Conservation (phyloP, 2,329 filamentous ascomycete genomes). For the Xylariomycetidae sp. region DNA sequence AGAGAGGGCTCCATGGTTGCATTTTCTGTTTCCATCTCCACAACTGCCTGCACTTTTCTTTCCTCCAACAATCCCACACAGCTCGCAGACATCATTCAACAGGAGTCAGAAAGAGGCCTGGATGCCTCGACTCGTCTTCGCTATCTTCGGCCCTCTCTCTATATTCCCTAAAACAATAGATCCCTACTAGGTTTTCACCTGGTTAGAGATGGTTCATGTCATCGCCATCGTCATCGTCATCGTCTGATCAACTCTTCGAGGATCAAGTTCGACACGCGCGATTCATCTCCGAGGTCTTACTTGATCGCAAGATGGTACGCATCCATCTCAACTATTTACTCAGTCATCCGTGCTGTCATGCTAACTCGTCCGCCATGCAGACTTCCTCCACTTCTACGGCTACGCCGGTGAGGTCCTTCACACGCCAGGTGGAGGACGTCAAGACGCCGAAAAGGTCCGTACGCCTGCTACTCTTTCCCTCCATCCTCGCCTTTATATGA, state of each 20-base stretch:
- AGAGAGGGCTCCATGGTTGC: too few species aligned
- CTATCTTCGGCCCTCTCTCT: too few species aligned
- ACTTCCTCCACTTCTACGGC: conserved; percentile 70
- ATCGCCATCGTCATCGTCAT: too few species aligned
- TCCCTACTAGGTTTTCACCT: too few species aligned
- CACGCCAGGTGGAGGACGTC: conserved; percentile 75
- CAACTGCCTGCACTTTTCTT: too few species aligned
- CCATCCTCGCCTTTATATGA: conserved; percentile 18
- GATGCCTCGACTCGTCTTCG: too few species aligned
- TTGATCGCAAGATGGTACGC: conserved; percentile 21
- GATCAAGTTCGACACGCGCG: conserved; percentile 15
- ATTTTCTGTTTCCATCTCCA: too few species aligned
- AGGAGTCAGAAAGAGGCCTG: too few species aligned
- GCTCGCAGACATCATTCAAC: too few species aligned
- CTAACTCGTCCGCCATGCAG: conserved; percentile 34
- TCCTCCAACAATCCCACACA: too few species aligned
- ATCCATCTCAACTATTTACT: background rate
- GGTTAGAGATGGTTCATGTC: too few species aligned
- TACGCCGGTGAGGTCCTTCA: conserved; percentile 69
- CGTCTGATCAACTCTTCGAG: conserved; percentile 13
- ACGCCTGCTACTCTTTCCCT: conserved; percentile 6
- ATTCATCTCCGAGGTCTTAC: conserved; percentile 11
- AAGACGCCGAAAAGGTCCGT: conserved; percentile 88
- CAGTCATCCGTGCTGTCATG: background rate
- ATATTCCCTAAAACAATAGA: too few species aligned